These are phyloP conservation scores for Phaeosphaeriaceae sp. DNA, from an alignment of 2,329 filamentous ascomycete species.

Conservation along the genomic window DNA sequence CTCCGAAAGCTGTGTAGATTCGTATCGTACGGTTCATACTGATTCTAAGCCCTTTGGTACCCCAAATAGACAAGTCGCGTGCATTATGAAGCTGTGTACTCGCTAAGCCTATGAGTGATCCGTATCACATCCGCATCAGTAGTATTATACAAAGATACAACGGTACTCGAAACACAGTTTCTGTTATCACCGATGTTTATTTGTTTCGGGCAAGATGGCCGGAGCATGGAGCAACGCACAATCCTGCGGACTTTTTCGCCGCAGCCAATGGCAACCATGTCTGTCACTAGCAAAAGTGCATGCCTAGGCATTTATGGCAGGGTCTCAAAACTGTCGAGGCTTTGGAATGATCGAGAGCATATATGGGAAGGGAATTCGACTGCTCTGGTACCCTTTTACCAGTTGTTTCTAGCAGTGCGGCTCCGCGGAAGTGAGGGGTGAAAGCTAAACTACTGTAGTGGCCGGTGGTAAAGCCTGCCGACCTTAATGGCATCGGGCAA, in stretches of 20 bases:
- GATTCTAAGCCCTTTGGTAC: no score
- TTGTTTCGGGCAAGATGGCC: background rate
- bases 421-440: background rate
- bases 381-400: background rate
- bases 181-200: no score
- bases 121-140: no score
- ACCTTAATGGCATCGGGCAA: background rate
- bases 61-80: no score
- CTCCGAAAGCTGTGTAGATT: no score
- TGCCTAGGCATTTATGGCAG: no score
- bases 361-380: background rate
- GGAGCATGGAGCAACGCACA: background rate
- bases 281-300: background rate
- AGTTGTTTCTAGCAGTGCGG: background rate
- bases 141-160: no score
- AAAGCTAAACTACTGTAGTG: background rate
- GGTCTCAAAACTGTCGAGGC: no score
- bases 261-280: background rate
- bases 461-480: background rate
- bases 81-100: no score
- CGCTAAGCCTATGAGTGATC: no score
- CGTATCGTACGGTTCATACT: no score
- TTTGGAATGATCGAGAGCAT: background rate
- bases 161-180: no score
- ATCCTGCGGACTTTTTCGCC: background rate